Evolutionary conservation across 257 asterid genomes (phyloP).

Genomic region (Solanum sejunctum): DNA sequence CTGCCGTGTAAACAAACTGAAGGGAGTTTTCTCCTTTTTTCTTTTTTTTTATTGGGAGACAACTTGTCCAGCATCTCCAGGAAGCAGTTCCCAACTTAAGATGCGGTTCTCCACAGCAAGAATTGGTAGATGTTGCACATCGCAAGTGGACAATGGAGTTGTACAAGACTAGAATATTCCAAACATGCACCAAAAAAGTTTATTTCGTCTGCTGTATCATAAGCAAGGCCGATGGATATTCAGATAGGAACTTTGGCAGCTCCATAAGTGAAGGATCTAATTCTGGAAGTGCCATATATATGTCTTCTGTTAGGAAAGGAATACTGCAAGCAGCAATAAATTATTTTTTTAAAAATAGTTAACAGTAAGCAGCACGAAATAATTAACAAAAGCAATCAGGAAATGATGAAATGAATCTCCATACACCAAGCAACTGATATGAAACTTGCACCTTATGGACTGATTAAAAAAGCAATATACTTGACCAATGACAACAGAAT

Average conservation of each 20-base stretch:
- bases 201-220: conserved; percentile 37
- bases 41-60: not conserved
- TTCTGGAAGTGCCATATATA: conserved; percentile 91
- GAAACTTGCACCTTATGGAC: not conserved
- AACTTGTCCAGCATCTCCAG: not conserved
- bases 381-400: not conserved
- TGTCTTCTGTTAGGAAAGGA: conserved; percentile 95
- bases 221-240: conserved; percentile 57
- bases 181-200: not conserved
- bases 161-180: not conserved
- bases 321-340: conserved; percentile 40
- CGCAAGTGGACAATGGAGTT: not conserved
- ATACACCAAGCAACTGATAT: not conserved
- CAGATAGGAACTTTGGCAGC: conserved; percentile 60
- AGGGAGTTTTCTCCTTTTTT: not conserved
- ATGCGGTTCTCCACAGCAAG: not conserved
- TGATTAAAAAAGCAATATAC: not conserved
- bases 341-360: not conserved
- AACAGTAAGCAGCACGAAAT: not conserved
- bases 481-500: not conserved
- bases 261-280: conserved; percentile 67
- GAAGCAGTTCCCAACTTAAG: conserved; percentile 12
- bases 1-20: conserved; percentile 19
- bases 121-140: not conserved
- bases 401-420: not conserved